These are phyloP conservation scores for Tetragonia tetragonoides DNA, from an alignment of 148 eudicot genomes.

Conservation along the genomic window DNA sequence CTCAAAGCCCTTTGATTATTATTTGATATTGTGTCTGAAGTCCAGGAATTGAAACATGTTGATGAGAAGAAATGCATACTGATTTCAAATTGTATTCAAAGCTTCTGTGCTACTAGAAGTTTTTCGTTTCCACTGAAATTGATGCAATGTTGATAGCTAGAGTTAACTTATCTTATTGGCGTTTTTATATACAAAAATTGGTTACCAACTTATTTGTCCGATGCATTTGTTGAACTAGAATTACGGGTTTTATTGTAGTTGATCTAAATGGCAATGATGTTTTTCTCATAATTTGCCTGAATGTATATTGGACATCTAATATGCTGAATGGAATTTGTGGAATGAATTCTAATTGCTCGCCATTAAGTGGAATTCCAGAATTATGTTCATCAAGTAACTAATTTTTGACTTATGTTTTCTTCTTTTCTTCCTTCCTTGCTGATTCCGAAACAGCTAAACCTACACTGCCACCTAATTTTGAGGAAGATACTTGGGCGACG, in stretches of 20 bases:
- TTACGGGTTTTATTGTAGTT: background rate
- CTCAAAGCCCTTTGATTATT: too few species aligned
- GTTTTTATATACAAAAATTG: too few species aligned
- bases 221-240: background rate
- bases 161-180: background rate
- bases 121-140: too few species aligned
- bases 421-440: constrained; percentile 11
- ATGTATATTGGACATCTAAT: background rate
- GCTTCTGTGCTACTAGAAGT: too few species aligned
- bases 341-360: background rate
- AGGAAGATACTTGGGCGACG: constrained; percentile 91
- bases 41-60: too few species aligned
- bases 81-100: too few species aligned
- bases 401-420: constrained; percentile 1
- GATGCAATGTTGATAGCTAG: too few species aligned
- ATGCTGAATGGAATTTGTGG: background rate
- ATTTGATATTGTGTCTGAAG: too few species aligned
- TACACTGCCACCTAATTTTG: constrained; percentile 71
- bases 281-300: background rate
- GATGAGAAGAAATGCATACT: too few species aligned
- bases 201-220: background rate
- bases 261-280: background rate
- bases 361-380: background rate
- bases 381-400: background rate
- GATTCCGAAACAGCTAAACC: constrained; percentile 64